Evolutionary conservation across 1,284 basidiomycete genomes (phyloP), one percentile per base, ranked within the genome.

Genomic region (Gymnopus androsaceus): DNA sequence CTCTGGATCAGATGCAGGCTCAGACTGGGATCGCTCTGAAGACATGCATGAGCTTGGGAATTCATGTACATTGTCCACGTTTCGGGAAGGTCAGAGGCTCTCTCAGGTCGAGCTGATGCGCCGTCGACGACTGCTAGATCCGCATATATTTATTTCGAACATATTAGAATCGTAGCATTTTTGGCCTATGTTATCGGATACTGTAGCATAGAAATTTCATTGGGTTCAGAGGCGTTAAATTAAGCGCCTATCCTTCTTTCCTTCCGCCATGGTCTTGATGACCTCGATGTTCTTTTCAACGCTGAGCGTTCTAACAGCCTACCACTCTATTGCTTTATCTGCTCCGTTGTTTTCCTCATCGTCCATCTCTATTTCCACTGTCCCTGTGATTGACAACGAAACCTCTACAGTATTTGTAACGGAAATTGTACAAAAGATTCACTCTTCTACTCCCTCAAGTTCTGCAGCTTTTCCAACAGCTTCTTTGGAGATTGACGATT

Each of bases 181-280:
- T n/a, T n/a, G n/a, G 36, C 36, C 19, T 37, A 0, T 38, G 19
- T 7, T 38, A 38, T n/a, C 19, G 36, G 36, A 14, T 17, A 5
- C 4, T 15, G 36, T 12, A n/a, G 15, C 14, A 38, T n/a, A 17
- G 36, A 38, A 38, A 38, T 38, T n/a, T 38, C 15, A 38, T 2
- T 37, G 7, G 19, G n/a, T n/a, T n/a, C n/a, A n/a, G n/a, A n/a
- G n/a, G n/a, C n/a, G n/a, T n/a, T n/a, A n/a, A n/a, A n/a, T n/a
- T n/a, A n/a, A n/a, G 21, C 44, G 8, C 28, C 11, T 15, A 15
- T 30, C 42, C 23, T 42, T 11, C 23, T n/a, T 23, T 27, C 21
- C 25, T 28, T 31, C 17, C 30, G 8, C 17, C 46, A 48, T 44
- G 41, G 51, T 52, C 51, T 52, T 44, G 40, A 52, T 42, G 40